Base-by-base conservation (phyloP, 306 rosid genomes). In the Trichosanthes truncata region DNA sequence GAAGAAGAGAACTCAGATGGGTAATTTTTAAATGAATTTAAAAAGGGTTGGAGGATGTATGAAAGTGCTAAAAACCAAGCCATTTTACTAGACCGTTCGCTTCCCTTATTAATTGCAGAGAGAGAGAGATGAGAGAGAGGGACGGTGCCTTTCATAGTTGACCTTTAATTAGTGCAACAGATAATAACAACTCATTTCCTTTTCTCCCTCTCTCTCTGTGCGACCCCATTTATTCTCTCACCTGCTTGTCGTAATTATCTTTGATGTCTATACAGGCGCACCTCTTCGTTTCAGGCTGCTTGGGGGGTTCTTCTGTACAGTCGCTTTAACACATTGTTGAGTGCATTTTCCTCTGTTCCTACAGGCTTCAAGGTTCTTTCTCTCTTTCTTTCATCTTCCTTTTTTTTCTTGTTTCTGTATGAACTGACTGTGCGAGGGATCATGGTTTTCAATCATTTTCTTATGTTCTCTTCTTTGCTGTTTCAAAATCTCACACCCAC, bases 31-130 rank as follows among this genome's bases (percentile, higher is more conserved):
- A 15, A 49, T 51, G 29, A 0, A 46, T 46, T 71, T 26, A 2
- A 73, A 26, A 23, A 48, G 40, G 60, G 41, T 25, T 46, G 18
- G 52, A 0, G 60, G 0, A n/a, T 41, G 75, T 2, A 60, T 12
- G 36, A 66, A 66, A 73, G 23, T 49, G 78, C 56, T 31, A 49
- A 17, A 51, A 49, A 29, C 18, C 45, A 74, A 17, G 62, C 43
- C 46, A 48, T 15, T 46, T 73, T 73, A 73, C 77, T 73, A 46
- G 60, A 45, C 77, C 52, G 75, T 68, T 38, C 75, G 33, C 35
- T 41, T 68, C 49, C 77, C 60, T 46, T 74, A 74, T 74, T 74
- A 74, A 74, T 74, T 74, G 78, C 61, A 74, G 62, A 49, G 45
- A 73, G 77, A 43, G 78, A 73, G 40, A 68, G 74, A 68, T 5